Evolutionary conservation across 2,329 filamentous ascomycete genomes (phyloP).

Genomic region (Fusarium keratoplasticum): DNA sequence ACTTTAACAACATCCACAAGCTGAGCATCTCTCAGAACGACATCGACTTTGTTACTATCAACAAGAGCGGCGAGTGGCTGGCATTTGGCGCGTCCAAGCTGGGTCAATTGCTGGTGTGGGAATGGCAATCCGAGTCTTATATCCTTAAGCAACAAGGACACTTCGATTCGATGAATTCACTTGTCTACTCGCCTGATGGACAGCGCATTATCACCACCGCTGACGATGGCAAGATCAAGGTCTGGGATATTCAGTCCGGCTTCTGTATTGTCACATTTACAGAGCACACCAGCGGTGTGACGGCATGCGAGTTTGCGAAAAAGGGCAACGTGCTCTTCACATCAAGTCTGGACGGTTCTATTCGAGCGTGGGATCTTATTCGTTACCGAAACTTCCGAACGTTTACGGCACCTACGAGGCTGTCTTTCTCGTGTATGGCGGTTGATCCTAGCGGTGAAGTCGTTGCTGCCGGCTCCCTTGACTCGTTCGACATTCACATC

Average conservation of each 20-base stretch:
- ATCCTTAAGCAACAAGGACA: conserved; percentile 98
- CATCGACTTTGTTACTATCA: conserved; percentile 94
- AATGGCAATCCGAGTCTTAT: conserved; percentile 99
- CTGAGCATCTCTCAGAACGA: conserved; percentile 95
- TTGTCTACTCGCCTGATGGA: conserved; percentile 94
- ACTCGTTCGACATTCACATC: conserved; percentile 97
- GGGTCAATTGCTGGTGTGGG: conserved; percentile 97
- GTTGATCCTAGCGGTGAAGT: conserved; percentile 98
- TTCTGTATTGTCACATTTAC: conserved; percentile 99
- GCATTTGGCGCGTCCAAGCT: conserved; percentile 96
- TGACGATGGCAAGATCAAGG: conserved; percentile 98
- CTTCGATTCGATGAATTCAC: conserved; percentile 93
- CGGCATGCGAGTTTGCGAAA: conserved; percentile 93
- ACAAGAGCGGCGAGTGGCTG: conserved; percentile 94
- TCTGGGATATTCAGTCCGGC: conserved; percentile 96
- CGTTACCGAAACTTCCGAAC: conserved; percentile 97
- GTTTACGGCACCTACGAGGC: conserved; percentile 90
- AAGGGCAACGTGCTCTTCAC: conserved; percentile 97
- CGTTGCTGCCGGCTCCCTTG: conserved; percentile 92
- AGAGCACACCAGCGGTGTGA: conserved; percentile 94
- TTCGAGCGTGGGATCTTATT: conserved; percentile 95
- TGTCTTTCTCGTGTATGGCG: conserved; percentile 93
- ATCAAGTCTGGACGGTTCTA: conserved; percentile 91
- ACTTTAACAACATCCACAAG: conserved; percentile 95
- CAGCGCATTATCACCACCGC: conserved; percentile 93